Conservation (phyloP, 139 green algal genomes). For the Coccomyxa sp. region DNA sequence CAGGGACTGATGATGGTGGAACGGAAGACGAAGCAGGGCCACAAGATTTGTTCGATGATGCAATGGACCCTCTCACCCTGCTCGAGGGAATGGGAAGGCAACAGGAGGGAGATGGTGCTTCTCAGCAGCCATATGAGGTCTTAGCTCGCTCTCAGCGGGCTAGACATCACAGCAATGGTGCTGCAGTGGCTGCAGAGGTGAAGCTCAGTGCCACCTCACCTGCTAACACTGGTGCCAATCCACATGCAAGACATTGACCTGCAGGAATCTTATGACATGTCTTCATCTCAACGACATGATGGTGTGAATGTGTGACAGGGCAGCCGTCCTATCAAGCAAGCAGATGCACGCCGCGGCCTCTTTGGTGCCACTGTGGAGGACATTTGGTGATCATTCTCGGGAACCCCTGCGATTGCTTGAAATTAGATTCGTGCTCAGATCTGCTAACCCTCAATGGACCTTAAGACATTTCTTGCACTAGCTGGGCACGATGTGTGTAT, state of each 20-base stretch:
- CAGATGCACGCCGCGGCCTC: neutral
- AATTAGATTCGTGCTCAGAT: neutral
- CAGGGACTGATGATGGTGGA: slow-evolving; percentile 6
- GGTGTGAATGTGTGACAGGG: neutral
- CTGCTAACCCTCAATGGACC: too few species aligned
- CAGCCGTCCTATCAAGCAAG: too few species aligned
- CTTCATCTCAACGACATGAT: neutral
- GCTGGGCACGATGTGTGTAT: neutral
- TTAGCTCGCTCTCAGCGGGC: slow-evolving; percentile 16
- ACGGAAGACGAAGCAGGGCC: slow-evolving; percentile 16
- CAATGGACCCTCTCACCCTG: slow-evolving; percentile 38
- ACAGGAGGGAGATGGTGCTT: neutral
- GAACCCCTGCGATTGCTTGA: neutral
- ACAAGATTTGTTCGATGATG: slow-evolving; percentile 32
- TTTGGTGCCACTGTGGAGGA: slow-evolving; percentile 49
- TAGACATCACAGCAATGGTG: too few species aligned
- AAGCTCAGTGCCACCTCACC: neutral
- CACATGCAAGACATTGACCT: neutral
- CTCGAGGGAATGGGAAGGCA: slow-evolving; percentile 42
- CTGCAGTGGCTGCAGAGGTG: neutral
- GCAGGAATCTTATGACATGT: neutral
- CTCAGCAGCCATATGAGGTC: slow-evolving; percentile 42
- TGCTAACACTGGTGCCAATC: neutral
- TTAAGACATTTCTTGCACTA: neutral
- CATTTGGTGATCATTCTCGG: slow-evolving; percentile 28